Percentiles rank a stretch among this genome's conserved stretches.
phyloP scores from a whole-genome alignment of 352 stramenopile genomes.

The Pythium dissotocum region DNA sequence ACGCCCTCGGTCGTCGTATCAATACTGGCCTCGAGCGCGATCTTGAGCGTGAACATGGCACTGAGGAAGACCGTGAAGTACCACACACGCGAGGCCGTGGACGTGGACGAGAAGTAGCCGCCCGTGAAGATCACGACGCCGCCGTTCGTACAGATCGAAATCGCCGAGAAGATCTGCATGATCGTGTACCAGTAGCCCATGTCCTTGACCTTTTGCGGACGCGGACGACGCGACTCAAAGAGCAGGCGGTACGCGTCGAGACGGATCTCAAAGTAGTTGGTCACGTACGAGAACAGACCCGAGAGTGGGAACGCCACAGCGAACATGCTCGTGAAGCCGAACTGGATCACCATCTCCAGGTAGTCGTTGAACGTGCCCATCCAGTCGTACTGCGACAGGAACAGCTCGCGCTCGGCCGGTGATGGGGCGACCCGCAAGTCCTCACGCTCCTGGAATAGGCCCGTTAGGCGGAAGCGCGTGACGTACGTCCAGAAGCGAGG shows the following conservation, averaged over 20 bases:
- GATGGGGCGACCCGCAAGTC: slow-evolving; percentile 34
- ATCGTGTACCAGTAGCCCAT: slow-evolving; percentile 94
- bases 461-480: slow-evolving; percentile 63
- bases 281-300: slow-evolving; percentile 89
- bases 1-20: slow-evolving; percentile 76
- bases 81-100: slow-evolving; percentile 63
- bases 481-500: slow-evolving; percentile 75
- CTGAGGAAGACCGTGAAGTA: slow-evolving; percentile 81
- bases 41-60: slow-evolving; percentile 86
- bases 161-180: slow-evolving; percentile 87
- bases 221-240: slow-evolving; percentile 76
- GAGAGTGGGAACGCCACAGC: slow-evolving; percentile 93
- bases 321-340: slow-evolving; percentile 90
- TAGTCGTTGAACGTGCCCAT: slow-evolving; percentile 92
- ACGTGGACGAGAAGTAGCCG: slow-evolving; percentile 68
- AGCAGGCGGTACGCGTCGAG: slow-evolving; percentile 88
- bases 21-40: slow-evolving; percentile 71
- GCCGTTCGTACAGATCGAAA: slow-evolving; percentile 92
- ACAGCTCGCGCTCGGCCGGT: slow-evolving; percentile 68
- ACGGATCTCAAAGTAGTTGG: slow-evolving; percentile 93
- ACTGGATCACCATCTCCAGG: slow-evolving; percentile 91
- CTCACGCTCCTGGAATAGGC: slow-evolving; percentile 42
- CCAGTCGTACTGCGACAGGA: slow-evolving; percentile 84
- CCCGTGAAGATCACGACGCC: slow-evolving; percentile 93
- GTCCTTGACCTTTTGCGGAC: slow-evolving; percentile 76